Percentiles rank a stretch among this genome's conserved stretches.
Conservation (phyloP, 1,139 yeast genomes). For the Hyphopichia burtonii region DNA sequence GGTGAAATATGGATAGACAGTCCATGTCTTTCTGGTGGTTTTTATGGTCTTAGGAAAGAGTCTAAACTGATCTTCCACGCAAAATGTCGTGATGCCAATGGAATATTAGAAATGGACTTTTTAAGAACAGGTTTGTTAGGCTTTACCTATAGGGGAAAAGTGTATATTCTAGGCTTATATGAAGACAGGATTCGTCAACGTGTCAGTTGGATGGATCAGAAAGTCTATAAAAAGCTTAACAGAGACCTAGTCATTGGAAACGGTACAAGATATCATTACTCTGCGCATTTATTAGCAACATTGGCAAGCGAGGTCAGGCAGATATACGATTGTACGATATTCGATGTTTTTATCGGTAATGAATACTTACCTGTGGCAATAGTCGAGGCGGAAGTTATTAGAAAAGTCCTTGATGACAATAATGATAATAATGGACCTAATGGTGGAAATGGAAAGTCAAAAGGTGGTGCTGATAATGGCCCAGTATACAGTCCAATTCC, state of each 20-base stretch:
- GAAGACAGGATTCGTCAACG: constrained; percentile 89
- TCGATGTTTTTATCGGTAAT: constrained; percentile 80
- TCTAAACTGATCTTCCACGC: constrained; percentile 82
- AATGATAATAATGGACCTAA: constrained; percentile 11
- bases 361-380: constrained; percentile 86
- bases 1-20: constrained; percentile 98
- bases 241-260: constrained; percentile 34
- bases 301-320: constrained; percentile 79
- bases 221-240: constrained; percentile 29
- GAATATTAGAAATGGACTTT: constrained; percentile 71
- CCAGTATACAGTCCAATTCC: constrained; percentile 34
- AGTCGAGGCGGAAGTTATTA: constrained; percentile 78
- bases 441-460: constrained; percentile 7
- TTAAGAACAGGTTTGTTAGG: constrained; percentile 90
- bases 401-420: constrained; percentile 30
- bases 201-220: constrained; percentile 61
- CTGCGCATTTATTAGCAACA: constrained; percentile 80
- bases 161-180: constrained; percentile 82
- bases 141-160: constrained; percentile 80
- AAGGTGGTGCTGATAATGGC: constrained; percentile 12
- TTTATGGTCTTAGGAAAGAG: constrained; percentile 69
- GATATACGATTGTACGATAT: constrained; percentile 87
- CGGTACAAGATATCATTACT: constrained; percentile 67
- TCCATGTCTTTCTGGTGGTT: constrained; percentile 85
- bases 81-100: constrained; percentile 67